These are phyloP conservation scores for Brasenia schreberi DNA, from an alignment of 164 flowering plant species.

Conservation along the genomic window DNA sequence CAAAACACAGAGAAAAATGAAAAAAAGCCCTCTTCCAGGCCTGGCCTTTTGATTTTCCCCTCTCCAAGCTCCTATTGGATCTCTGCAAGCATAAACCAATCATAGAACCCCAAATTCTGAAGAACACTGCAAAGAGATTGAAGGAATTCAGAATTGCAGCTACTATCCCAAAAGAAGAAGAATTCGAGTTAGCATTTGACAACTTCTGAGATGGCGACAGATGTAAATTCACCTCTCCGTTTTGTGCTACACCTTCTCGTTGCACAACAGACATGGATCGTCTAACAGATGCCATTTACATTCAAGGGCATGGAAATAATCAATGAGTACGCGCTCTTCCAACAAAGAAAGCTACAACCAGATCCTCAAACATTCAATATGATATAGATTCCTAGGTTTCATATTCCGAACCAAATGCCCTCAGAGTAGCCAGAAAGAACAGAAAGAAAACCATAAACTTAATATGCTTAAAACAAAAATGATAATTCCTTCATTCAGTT, in stretches of 20 bases:
- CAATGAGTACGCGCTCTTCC: no score
- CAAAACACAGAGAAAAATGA: constrained; percentile 51
- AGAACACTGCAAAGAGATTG: constrained; percentile 23
- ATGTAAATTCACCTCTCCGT: constrained; percentile 38
- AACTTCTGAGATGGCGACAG: constrained; percentile 62
- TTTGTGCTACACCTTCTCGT: constrained; percentile 33
- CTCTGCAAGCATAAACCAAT: constrained; percentile 35
- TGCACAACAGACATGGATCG: constrained; percentile 71
- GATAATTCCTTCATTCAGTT: no score
- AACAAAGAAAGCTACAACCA: no score
- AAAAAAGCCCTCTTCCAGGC: constrained; percentile 50
- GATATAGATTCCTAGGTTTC: no score
- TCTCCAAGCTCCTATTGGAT: constrained; percentile 43
- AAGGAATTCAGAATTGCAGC: constrained; percentile 11
- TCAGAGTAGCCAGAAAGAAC: no score
- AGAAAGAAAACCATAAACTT: no score
- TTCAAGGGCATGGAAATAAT: no score
- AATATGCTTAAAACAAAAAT: no score
- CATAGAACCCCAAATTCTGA: constrained; percentile 23
- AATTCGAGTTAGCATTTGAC: constrained; percentile 30
- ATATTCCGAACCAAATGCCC: no score
- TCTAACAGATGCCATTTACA: constrained; percentile 65
- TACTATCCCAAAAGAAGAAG: constrained; percentile 7
- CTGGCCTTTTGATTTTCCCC: constrained; percentile 43
- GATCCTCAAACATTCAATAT: no score